phyloP scores from a whole-genome alignment of 2,329 filamentous ascomycete genomes.

The Penicillium sp. region DNA sequence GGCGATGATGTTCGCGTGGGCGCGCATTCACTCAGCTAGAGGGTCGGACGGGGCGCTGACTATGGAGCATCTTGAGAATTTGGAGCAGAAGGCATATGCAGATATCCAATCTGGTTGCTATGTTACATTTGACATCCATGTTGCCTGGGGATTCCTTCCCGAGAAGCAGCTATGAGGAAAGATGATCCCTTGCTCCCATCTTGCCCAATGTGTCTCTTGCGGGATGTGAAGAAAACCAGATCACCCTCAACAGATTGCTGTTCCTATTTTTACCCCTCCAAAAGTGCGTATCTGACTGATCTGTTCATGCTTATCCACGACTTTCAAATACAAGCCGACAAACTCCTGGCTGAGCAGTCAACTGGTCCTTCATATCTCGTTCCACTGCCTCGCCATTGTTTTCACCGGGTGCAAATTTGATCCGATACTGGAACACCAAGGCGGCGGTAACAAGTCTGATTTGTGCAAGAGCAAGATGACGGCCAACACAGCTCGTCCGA shows the following conservation, averaged over 20 bases:
- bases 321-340: neutral
- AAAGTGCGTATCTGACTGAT: fast-evolving
- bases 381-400: slow-evolving; percentile 2
- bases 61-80: neutral
- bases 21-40: neutral
- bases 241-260: neutral
- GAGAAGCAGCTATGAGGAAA: neutral
- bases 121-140: slow-evolving; percentile 11
- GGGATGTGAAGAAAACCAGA: neutral
- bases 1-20: slow-evolving; percentile 1
- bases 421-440: neutral
- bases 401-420: slow-evolving; percentile 2
- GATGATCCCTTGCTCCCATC: neutral
- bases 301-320: neutral
- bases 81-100: slow-evolving; percentile 3
- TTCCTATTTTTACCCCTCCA: neutral
- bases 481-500: slow-evolving; percentile 6
- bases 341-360: slow-evolving; percentile 4
- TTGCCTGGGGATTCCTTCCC: slow-evolving; percentile 3
- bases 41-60: neutral
- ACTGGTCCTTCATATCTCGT: slow-evolving; percentile 7
- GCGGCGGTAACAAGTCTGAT: neutral
- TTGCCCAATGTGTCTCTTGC: neutral
- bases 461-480: slow-evolving; percentile 8
- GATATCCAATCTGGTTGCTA: slow-evolving; percentile 15